Percentiles rank a stretch among this genome's conserved stretches.
Conservation (phyloP, 805 yeast genomes). For the Sungouiozyma ichnusensis region DNA sequence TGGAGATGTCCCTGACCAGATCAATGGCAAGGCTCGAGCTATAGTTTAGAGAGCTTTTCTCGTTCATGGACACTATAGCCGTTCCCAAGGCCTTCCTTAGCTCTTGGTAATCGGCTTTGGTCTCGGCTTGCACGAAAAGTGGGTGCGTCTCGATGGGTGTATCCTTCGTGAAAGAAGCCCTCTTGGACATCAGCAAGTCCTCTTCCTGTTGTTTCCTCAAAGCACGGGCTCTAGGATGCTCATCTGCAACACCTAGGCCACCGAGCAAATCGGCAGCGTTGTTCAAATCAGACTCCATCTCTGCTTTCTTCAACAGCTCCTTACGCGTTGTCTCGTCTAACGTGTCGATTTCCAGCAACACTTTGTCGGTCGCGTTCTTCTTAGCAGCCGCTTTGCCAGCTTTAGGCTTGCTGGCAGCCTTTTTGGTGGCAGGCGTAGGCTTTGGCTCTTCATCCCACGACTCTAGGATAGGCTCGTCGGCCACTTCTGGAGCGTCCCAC, state of each 20-base stretch:
- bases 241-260: slow-evolving; percentile 46
- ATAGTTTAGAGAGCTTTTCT: slow-evolving; percentile 55
- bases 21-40: slow-evolving; percentile 71
- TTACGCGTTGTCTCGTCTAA: slow-evolving; percentile 66
- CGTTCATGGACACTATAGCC: slow-evolving; percentile 49
- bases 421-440: slow-evolving; percentile 20
- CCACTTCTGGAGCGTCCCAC: slow-evolving; percentile 77
- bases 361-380: slow-evolving; percentile 29
- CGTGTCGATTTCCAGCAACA: slow-evolving; percentile 47
- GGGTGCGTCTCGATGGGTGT: slow-evolving; percentile 68
- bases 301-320: slow-evolving; percentile 69
- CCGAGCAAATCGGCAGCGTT: slow-evolving; percentile 91
- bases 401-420: slow-evolving; percentile 24
- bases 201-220: slow-evolving; percentile 29
- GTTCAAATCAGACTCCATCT: slow-evolving; percentile 74
- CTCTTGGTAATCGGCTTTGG: slow-evolving; percentile 69
- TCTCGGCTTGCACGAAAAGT: slow-evolving; percentile 62
- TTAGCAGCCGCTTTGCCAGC: slow-evolving; percentile 19
- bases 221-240: slow-evolving; percentile 36
- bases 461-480: slow-evolving; percentile 69
- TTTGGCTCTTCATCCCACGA: slow-evolving; percentile 65
- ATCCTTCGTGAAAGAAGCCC: slow-evolving; percentile 28
- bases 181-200: slow-evolving; percentile 14
- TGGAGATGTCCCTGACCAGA: slow-evolving; percentile 71
- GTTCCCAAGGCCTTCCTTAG: slow-evolving; percentile 63